These are phyloP conservation scores for Blastobotrys illinoisensis DNA, from an alignment of 1,139 yeast genomes.

Conservation along the genomic window DNA sequence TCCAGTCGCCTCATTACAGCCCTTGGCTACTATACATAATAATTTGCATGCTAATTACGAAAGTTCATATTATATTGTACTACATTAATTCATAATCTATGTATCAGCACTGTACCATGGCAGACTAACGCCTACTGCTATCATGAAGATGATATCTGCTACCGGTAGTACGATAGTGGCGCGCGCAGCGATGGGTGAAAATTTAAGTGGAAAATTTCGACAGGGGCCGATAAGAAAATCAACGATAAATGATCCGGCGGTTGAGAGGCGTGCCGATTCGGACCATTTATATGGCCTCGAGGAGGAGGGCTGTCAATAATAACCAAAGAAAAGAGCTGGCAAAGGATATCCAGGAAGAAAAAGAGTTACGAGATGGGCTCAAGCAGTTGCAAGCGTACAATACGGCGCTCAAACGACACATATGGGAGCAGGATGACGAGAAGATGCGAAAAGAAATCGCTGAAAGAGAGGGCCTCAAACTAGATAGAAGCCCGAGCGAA, in stretches of 20 bases:
- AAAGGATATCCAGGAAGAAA: conserved; percentile 3
- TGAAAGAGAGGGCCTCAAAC: conserved; percentile 7
- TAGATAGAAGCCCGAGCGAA: conserved; percentile 10
- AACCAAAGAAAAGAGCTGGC: conserved; percentile 4
- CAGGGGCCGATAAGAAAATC: neutral
- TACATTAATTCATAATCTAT: too few species aligned
- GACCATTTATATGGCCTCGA: conserved; percentile 2
- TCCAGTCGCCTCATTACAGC: too few species aligned
- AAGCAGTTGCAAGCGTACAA: conserved; percentile 24
- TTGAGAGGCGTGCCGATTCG: neutral
- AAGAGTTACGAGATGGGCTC: conserved; percentile 15
- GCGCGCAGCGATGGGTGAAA: neutral
- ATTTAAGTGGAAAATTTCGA: neutral
- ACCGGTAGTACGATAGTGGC: too few species aligned
- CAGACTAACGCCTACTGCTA: too few species aligned
- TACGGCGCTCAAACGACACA: conserved; percentile 19
- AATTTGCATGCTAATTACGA: too few species aligned
- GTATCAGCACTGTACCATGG: too few species aligned
- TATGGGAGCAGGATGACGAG: conserved; percentile 20
- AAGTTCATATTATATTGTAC: too few species aligned
- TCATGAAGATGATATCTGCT: too few species aligned
- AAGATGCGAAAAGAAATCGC: conserved; percentile 13
- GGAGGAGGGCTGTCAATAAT: neutral
- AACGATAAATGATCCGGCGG: neutral
- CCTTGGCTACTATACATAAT: too few species aligned